These are phyloP conservation scores for Pythium folliculosum DNA, from an alignment of 352 stramenopile species.

Conservation along the genomic window DNA sequence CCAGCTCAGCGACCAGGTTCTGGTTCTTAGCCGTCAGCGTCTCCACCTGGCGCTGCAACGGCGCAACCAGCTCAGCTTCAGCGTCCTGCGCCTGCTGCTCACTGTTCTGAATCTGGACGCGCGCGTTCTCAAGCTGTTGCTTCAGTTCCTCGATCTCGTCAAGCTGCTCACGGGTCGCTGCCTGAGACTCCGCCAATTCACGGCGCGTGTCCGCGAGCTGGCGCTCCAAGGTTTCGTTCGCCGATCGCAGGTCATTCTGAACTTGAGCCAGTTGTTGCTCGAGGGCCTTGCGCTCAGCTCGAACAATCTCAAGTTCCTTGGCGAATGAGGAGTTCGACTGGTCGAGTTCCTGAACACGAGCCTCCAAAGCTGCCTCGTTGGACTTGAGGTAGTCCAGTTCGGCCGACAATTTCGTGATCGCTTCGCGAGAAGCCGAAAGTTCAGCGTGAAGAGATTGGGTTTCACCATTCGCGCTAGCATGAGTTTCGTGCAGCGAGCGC, in stretches of 20 bases:
- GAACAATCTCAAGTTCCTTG: conserved; percentile 43
- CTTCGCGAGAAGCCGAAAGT: conserved; percentile 7
- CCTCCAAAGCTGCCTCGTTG: conserved; percentile 21
- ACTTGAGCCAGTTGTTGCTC: conserved; percentile 41
- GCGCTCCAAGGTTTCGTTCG: conserved; percentile 34
- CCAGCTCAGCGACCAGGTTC: conserved; percentile 48
- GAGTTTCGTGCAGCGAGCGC: conserved; percentile 21
- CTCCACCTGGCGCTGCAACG: conserved; percentile 55
- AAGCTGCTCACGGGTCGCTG: conserved; percentile 41
- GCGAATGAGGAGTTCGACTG: conserved; percentile 28
- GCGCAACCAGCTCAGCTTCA: conserved; percentile 35
- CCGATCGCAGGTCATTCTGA: conserved; percentile 38
- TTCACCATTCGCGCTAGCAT: conserved; percentile 8
- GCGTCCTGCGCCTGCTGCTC: conserved; percentile 50
- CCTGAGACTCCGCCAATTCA: conserved; percentile 32
- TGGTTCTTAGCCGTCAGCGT: conserved; percentile 67
- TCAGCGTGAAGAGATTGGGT: conserved; percentile 20
- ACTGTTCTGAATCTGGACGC: conserved; percentile 35
- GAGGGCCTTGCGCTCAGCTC: conserved; percentile 33
- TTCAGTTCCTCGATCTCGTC: conserved; percentile 56
- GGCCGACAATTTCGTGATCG: conserved; percentile 7
- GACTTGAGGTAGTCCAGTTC: conserved; percentile 24
- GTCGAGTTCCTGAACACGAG: conserved; percentile 15
- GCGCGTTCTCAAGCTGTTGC: conserved; percentile 44
- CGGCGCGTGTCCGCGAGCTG: conserved; percentile 2